Evolutionary conservation across 2,329 filamentous ascomycete genomes (phyloP), one percentile per base, ranked within the genome.

Genomic region (Aspergillus ochraceus): DNA sequence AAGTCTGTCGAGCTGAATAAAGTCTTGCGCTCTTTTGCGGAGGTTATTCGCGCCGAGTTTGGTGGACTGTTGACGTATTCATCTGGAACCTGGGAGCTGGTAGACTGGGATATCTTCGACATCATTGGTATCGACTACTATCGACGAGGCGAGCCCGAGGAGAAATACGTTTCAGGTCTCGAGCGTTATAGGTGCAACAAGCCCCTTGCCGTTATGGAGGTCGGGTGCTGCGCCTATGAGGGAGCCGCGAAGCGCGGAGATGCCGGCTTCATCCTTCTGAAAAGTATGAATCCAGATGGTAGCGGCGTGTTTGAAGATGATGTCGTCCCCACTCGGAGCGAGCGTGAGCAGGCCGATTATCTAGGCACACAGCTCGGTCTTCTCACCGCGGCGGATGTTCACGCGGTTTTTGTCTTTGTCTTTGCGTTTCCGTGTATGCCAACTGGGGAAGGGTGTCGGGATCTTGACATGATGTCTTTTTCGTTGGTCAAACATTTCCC

Each of bases 71-170:
- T 64, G 3, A 64, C 58, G n/a, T 64, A 64, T 26, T 62, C 60
- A 3, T 55, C 62, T 29, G 62, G 62, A 6, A 29, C 60, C 24
- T 64, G 62, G 62, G 60, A 64, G 20, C n/a, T 59, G 19, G 60
- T 64, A 10, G 53, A 64, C 42, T 64, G 62, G 62, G 57, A 54
- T 17, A 59, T 64, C 4, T 64, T 64, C 19, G 62, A 64, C 54
- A 46, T 64, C 19, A 58, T 64, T 6, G 62, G 60, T 6, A 57
- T 64, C 5, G 60, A 64, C 47, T 60, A 64, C 10, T 59, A 62
- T 36, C 58, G 62, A 2, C 60, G 58, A 51, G 58, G 60, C 2
- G 60, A 64, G 53, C 39, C 60, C 2, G 47, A 22, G 5, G 47
- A 60, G 47, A 24, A 59, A 29, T 64, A 64, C n/a, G 58, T 63